Evolutionary conservation across 768 basidiomycete species (phyloP).

Genomic region (Phanerodontia chrysosporium): DNA sequence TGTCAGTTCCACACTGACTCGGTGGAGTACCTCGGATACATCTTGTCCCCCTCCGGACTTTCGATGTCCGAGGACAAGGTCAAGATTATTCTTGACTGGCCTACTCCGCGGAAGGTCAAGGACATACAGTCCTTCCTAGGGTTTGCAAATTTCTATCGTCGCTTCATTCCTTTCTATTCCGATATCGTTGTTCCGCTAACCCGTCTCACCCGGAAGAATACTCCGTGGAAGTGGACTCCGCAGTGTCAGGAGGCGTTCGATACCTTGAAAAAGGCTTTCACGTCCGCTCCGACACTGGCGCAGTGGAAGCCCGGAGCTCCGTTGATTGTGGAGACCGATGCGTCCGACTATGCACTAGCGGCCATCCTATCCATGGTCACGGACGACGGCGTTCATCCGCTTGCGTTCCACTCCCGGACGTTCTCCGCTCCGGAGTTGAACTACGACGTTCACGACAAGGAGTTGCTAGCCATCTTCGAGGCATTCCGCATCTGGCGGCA

Average conservation of each 20-base stretch:
- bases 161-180: constrained; percentile 30
- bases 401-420: constrained; percentile 28
- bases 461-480: constrained; percentile 42
- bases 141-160: constrained; percentile 29
- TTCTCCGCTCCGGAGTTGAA: constrained; percentile 34
- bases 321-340: constrained; percentile 18
- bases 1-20: constrained; percentile 32
- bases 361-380: constrained; percentile 16
- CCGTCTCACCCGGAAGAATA: constrained; percentile 24
- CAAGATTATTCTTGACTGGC: constrained; percentile 28
- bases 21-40: constrained; percentile 40
- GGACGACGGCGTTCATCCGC: constrained; percentile 23
- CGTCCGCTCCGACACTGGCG: constrained; percentile 14
- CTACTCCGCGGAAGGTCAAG: constrained; percentile 18
- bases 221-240: constrained; percentile 17
- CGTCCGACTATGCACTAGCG: constrained; percentile 20
- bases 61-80: constrained; percentile 40
- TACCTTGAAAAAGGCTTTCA: constrained; percentile 23
- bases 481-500: constrained; percentile 22
- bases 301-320: constrained; percentile 17
- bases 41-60: constrained; percentile 29
- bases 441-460: constrained; percentile 48
- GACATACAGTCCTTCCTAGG: constrained; percentile 31
- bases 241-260: constrained; percentile 24
- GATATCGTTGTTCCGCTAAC: constrained; percentile 29